A percentile compares a stretch with the other conserved stretches of the same genome.
Conservation (phyloP, 768 basidiomycete genomes). For the Pulveroboletus ravenelii region DNA sequence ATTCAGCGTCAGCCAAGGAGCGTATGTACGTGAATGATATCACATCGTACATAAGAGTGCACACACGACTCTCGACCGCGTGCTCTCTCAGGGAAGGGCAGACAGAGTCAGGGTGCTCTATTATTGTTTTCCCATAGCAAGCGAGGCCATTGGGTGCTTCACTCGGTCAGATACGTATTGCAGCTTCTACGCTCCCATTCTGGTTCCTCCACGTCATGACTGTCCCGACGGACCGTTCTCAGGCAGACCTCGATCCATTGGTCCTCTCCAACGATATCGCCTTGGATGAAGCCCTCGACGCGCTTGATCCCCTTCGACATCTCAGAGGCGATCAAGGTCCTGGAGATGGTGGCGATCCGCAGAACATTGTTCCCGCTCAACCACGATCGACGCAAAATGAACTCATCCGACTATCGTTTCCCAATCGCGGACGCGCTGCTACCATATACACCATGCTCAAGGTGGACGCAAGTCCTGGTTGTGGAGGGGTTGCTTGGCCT, state of each 20-base stretch:
- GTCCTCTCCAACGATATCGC: slow-evolving; percentile 33
- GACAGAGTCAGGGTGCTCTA: no score
- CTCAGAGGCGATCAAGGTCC: slow-evolving; percentile 41
- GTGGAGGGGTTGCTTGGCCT: slow-evolving; percentile 91
- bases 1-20: no score
- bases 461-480: slow-evolving; percentile 81
- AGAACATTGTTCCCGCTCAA: slow-evolving; percentile 49
- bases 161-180: no score
- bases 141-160: not conserved
- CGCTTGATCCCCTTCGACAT: slow-evolving; percentile 57
- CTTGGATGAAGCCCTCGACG: slow-evolving; percentile 51
- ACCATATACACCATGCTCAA: slow-evolving; percentile 39
- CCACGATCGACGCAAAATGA: slow-evolving; percentile 46
- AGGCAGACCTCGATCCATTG: slow-evolving; percentile 7
- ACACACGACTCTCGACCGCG: no score
- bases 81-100: no score
- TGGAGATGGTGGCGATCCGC: slow-evolving; percentile 17
- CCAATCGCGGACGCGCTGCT: slow-evolving; percentile 6
- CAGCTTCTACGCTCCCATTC: not conserved
- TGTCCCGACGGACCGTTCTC: not conserved
- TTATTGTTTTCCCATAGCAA: not conserved
- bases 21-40: no score
- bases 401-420: slow-evolving; percentile 42
- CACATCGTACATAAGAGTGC: no score
- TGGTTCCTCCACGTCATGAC: slow-evolving; percentile 1